Conservation (phyloP, 441 rosid species). For the Adansonia grandidieri region DNA sequence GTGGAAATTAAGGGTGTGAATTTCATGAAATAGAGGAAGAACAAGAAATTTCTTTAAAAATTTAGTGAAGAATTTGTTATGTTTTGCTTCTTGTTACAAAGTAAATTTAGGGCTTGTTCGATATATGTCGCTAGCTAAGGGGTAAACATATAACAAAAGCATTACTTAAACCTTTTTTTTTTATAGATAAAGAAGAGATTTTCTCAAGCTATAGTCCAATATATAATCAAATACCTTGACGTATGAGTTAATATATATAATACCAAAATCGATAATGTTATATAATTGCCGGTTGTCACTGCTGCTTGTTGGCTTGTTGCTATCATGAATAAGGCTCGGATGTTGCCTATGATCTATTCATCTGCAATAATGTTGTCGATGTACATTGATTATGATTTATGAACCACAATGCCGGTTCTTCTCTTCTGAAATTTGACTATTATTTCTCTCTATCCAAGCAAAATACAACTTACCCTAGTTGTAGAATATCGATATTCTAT, state of each 20-base stretch:
- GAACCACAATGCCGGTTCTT: neutral
- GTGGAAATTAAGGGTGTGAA: neutral
- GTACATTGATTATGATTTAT: no score
- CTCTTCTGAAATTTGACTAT: neutral
- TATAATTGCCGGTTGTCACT: neutral
- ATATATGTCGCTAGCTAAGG: neutral
- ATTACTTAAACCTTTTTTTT: neutral
- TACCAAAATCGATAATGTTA: neutral
- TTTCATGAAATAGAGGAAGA: neutral
- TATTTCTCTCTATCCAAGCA: no score
- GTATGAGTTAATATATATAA: neutral
- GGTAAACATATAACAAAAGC: neutral
- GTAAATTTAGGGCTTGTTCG: neutral
- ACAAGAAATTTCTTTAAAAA: neutral
- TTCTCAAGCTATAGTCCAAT: neutral
- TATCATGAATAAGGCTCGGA: neutral
- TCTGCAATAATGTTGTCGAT: neutral
- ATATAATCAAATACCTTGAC: neutral
- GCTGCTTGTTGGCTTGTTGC: neutral
- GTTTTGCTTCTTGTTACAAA: neutral
- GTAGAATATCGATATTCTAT: no score
- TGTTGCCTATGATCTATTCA: neutral
- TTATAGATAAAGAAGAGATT: neutral
- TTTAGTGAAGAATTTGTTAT: neutral
- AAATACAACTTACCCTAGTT: no score